Conservation (phyloP, 805 yeast genomes). For the Metschnikowia gruessii region DNA sequence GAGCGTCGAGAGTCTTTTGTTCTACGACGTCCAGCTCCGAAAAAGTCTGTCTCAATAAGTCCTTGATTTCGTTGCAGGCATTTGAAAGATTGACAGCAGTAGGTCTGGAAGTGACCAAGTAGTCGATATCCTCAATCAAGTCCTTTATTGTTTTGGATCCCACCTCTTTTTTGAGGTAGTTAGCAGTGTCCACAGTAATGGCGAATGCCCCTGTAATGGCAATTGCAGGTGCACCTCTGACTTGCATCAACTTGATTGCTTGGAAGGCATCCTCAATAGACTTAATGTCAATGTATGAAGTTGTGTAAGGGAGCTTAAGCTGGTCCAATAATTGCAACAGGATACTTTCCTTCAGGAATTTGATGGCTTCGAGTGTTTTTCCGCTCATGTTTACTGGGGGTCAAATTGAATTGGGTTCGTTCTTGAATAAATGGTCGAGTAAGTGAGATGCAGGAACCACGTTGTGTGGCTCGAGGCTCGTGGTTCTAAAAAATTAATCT, state of each 20-base stretch:
- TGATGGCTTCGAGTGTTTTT: slow-evolving; percentile 56
- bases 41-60: slow-evolving; percentile 21
- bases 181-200: slow-evolving; percentile 65
- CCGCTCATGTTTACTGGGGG: slow-evolving; percentile 8
- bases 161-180: slow-evolving; percentile 22
- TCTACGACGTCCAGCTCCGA: slow-evolving; percentile 17
- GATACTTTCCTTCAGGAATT: slow-evolving; percentile 47
- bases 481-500: slow-evolving; percentile 55
- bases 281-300: slow-evolving; percentile 60
- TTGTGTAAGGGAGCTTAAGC: slow-evolving; percentile 73
- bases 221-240: slow-evolving; percentile 98
- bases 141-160: slow-evolving; percentile 26
- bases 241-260: slow-evolving; percentile 89
- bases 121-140: slow-evolving; percentile 53
- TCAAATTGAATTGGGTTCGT: background rate
- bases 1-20: slow-evolving; percentile 24
- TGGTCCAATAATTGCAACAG: slow-evolving; percentile 73
- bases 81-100: slow-evolving; percentile 92
- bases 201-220: slow-evolving; percentile 92
- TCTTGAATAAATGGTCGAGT: background rate
- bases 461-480: background rate
- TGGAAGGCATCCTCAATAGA: slow-evolving; percentile 72
- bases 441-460: slow-evolving; percentile 4
- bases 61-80: slow-evolving; percentile 57
- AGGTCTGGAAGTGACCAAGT: slow-evolving; percentile 76